These are phyloP conservation scores for Pelargonium nanum DNA, from an alignment of 345 rosid species.

Conservation along the genomic window DNA sequence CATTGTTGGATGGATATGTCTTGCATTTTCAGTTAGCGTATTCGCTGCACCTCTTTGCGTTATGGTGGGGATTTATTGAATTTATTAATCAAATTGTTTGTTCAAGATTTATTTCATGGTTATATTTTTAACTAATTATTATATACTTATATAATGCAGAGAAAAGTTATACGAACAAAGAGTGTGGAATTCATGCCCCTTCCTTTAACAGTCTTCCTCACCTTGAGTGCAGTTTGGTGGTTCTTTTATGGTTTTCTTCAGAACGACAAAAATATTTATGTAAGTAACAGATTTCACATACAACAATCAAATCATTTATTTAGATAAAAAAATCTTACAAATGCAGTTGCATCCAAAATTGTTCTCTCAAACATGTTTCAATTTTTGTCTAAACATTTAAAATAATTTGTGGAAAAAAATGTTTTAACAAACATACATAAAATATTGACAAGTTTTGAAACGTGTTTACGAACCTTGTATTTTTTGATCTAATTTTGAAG, in stretches of 20 bases:
- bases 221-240: constrained; percentile 83
- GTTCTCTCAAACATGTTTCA: too few relatives aligned
- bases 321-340: too few relatives aligned
- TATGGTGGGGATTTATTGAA: constrained; percentile 32
- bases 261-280: constrained; percentile 61
- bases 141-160: constrained; percentile 23
- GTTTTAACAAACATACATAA: too few relatives aligned
- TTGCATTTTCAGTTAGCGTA: constrained; percentile 56
- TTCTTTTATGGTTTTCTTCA: constrained; percentile 68
- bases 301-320: too few relatives aligned
- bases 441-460: background rate
- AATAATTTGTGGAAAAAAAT: too few relatives aligned
- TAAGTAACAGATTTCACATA: constrained; percentile 22
- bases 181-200: constrained; percentile 87
- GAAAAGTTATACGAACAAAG: constrained; percentile 69
- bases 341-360: too few relatives aligned
- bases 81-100: background rate
- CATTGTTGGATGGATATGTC: constrained; percentile 70
- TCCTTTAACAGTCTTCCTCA: constrained; percentile 60
- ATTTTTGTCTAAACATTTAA: too few relatives aligned
- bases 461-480: too few relatives aligned
- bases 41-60: constrained; percentile 82
- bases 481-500: too few relatives aligned
- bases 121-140: background rate
- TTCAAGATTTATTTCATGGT: background rate